Conservation (phyloP, 139 green algal genomes). For the Asterochloris erici region DNA sequence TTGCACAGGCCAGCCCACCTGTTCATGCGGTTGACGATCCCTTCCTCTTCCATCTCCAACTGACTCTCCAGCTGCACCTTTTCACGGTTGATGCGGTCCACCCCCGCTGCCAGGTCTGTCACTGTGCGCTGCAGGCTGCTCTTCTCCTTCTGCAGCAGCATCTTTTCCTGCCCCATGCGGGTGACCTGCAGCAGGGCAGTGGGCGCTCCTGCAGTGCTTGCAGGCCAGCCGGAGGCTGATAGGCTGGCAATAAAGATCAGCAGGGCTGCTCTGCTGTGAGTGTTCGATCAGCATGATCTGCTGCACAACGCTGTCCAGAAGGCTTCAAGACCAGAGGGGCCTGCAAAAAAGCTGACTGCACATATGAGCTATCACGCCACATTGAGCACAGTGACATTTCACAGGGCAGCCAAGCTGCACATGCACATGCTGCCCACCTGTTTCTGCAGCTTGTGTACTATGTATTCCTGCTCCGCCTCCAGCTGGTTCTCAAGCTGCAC, state of each 20-base stretch:
- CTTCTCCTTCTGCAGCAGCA: conserved; percentile 59
- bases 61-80: conserved; percentile 55
- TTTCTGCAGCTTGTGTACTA: conserved; percentile 82
- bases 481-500: conserved; percentile 64
- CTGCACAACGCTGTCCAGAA: too few relatives aligned
- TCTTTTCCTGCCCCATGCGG: conserved; percentile 62
- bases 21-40: conserved; percentile 65
- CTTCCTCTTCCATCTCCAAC: conserved; percentile 72
- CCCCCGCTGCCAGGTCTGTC: conserved; percentile 38
- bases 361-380: neutral
- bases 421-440: conserved; percentile 33
- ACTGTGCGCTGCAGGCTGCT: conserved; percentile 65
- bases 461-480: conserved; percentile 61
- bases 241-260: too few relatives aligned
- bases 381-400: neutral
- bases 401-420: neutral
- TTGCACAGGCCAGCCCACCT: neutral
- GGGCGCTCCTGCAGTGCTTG: neutral
- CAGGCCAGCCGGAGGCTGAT: too few relatives aligned
- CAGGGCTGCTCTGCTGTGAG: too few relatives aligned
- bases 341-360: neutral
- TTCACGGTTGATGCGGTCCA: conserved; percentile 59
- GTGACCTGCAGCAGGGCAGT: conserved; percentile 19
- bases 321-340: neutral
- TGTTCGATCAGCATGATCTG: too few relatives aligned